phyloP scores from a whole-genome alignment of 805 yeast genomes.

The Candida rishiriensis region DNA sequence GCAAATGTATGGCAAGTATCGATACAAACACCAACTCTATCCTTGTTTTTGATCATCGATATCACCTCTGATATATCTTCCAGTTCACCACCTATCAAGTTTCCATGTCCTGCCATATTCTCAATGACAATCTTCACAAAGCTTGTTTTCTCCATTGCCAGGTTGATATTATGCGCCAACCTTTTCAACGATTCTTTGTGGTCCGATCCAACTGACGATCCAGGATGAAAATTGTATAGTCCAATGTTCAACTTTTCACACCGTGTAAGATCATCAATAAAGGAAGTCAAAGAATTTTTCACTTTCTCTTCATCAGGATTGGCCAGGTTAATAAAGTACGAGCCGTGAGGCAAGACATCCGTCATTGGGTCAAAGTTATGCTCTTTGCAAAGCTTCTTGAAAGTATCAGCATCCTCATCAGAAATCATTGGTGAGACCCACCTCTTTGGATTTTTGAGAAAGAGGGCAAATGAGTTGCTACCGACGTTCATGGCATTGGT shows the following conservation, averaged over 20 bases:
- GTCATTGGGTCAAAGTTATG: slow-evolving; percentile 67
- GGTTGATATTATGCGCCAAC: slow-evolving; percentile 76
- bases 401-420: slow-evolving; percentile 61
- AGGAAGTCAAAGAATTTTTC: slow-evolving; percentile 67
- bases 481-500: slow-evolving; percentile 44
- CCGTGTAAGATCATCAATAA: slow-evolving; percentile 79
- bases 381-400: slow-evolving; percentile 57
- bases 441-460: slow-evolving; percentile 82
- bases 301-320: slow-evolving; percentile 83
- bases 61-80: slow-evolving; percentile 76
- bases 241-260: slow-evolving; percentile 87
- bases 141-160: slow-evolving; percentile 65
- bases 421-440: slow-evolving; percentile 84
- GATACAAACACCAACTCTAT: slow-evolving; percentile 89
- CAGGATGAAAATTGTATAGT: slow-evolving; percentile 88
- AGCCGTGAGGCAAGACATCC: slow-evolving; percentile 91
- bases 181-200: slow-evolving; percentile 58
- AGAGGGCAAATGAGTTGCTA: slow-evolving; percentile 84
- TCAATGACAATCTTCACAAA: slow-evolving; percentile 88
- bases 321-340: slow-evolving; percentile 88
- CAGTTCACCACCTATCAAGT: slow-evolving; percentile 76
- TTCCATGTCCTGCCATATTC: slow-evolving; percentile 98
- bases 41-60: slow-evolving; percentile 70
- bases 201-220: slow-evolving; percentile 73
- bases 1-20: slow-evolving; percentile 97